Evolutionary conservation across 169 alveolate species (phyloP).

Genomic region (Plasmodium falciparum): DNA sequence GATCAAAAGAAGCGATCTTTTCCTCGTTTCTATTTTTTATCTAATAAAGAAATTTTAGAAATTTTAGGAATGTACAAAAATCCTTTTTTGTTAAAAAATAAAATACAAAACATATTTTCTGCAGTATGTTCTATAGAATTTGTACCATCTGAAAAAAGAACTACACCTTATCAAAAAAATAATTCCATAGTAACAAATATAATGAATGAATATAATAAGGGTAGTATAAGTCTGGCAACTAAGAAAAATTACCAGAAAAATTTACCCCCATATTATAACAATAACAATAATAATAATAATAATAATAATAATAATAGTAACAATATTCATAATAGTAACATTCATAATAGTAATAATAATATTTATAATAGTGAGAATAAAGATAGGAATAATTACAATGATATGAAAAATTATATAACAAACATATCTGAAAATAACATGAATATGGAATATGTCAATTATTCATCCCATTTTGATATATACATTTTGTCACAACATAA

Average conservation of each 20-base stretch:
- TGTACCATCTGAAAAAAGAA: conserved; percentile 77
- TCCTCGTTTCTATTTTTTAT: conserved; percentile 96
- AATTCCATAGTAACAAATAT: conserved; percentile 11
- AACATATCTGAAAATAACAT: background rate
- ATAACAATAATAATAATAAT: background rate
- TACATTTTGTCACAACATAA: conserved; percentile 51
- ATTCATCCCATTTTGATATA: conserved; percentile 52
- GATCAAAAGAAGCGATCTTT: conserved; percentile 94
- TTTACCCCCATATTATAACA: conserved; percentile 1
- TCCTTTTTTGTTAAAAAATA: conserved; percentile 93
- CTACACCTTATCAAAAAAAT: conserved; percentile 23
- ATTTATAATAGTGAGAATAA: background rate
- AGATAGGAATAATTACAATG: background rate
- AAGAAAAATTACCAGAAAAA: conserved; percentile 7
- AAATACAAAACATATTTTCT: conserved; percentile 94
- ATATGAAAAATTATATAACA: background rate
- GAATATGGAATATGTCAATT: background rate
- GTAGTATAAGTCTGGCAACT: conserved; percentile 10
- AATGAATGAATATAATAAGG: conserved; percentile 16
- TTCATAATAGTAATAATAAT: too few species aligned
- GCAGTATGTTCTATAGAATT: conserved; percentile 91
- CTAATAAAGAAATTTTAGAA: conserved; percentile 95
- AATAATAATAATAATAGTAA: too few species aligned
- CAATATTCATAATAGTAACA: too few species aligned
- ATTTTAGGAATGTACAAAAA: conserved; percentile 94